Conservation (phyloP, 2,329 filamentous ascomycete species). For the Microsporum audouinii region DNA sequence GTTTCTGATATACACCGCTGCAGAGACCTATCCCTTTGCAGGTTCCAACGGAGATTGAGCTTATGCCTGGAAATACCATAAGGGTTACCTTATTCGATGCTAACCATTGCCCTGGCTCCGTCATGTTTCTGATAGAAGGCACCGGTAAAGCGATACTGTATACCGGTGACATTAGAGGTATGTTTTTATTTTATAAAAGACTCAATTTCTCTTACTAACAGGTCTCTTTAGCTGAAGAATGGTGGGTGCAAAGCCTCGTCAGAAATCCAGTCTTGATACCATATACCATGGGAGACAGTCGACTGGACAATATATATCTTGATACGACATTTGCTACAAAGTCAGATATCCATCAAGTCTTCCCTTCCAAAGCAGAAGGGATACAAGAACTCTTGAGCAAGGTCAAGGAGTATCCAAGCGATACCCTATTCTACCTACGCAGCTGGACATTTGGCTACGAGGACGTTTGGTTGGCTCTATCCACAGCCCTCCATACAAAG, state of each 20-base stretch:
- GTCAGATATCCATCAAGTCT: conserved; percentile 38
- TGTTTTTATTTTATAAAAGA: background rate
- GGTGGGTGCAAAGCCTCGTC: conserved; percentile 66
- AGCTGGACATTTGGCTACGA: conserved; percentile 93
- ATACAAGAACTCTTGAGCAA: conserved; percentile 61
- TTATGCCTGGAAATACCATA: conserved; percentile 56
- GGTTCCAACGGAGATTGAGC: conserved; percentile 64
- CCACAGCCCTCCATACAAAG: conserved; percentile 54
- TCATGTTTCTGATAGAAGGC: conserved; percentile 85
- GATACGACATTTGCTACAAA: conserved; percentile 67
- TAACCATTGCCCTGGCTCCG: conserved; percentile 80
- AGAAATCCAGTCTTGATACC: conserved; percentile 64
- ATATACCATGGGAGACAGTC: conserved; percentile 55
- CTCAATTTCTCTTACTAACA: background rate
- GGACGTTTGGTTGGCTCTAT: conserved; percentile 76
- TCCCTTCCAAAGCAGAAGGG: conserved; percentile 60
- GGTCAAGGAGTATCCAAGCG: conserved; percentile 53
- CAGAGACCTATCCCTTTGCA: conserved; percentile 71
- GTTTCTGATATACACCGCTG: background rate
- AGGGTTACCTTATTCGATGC: conserved; percentile 79
- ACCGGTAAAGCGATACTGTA: conserved; percentile 64
- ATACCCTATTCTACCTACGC: conserved; percentile 73
- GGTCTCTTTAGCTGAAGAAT: conserved; percentile 50
- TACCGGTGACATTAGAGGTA: conserved; percentile 70
- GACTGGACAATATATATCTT: conserved; percentile 71